Evolutionary conservation across 495 filamentous ascomycete species (phyloP), one percentile per base, ranked within the genome.

Genomic region (Oidiodendron maius): DNA sequence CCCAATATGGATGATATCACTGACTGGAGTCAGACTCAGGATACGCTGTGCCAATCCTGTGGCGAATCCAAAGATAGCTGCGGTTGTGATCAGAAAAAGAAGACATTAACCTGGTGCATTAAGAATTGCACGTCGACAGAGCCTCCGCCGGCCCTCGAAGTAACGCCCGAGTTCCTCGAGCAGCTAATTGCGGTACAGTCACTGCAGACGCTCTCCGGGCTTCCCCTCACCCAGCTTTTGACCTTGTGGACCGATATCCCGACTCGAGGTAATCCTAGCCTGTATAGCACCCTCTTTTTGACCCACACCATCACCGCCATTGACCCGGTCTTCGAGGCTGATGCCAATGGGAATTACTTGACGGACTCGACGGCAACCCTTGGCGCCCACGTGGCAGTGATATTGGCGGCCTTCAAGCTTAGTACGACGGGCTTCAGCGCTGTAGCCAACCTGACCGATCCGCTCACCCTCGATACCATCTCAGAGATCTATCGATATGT

Each of bases 221-320:
- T 52, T 11, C 8, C 46, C 4, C 4, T 52, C 9, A 3, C 5
- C 9, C 8, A 39, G n/a, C 45, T 52, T 3, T 23, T 52, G n/a
- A 8, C 28, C 2, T 51, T 59, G 20, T 60, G 57, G 57, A 24
- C 32, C 2, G 18, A 23, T 17, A 55, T 59, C n/a, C 21, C 22
- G 4, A 43, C 48, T 1, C 9, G 16, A 15, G 37, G 44, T 18
- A 28, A 40, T 0, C 8, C 28, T 4, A 44, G 40, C 1, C 50
- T 60, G 6, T 61, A 52, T 24, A 13, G 30, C 2, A 35, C 26
- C 17, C 49, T 61, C 20, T 61, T 61, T 39, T 40, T 61, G 8
- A 51, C 43, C 0, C 25, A 36, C 16, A 52, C 40, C 10, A 18
- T 47, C 12, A 17, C 12, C 30, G 21, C 18, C 16, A 44, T 20